Evolutionary conservation across 768 basidiomycete species (phyloP).

Genomic region (Gloeophyllum trabeum): DNA sequence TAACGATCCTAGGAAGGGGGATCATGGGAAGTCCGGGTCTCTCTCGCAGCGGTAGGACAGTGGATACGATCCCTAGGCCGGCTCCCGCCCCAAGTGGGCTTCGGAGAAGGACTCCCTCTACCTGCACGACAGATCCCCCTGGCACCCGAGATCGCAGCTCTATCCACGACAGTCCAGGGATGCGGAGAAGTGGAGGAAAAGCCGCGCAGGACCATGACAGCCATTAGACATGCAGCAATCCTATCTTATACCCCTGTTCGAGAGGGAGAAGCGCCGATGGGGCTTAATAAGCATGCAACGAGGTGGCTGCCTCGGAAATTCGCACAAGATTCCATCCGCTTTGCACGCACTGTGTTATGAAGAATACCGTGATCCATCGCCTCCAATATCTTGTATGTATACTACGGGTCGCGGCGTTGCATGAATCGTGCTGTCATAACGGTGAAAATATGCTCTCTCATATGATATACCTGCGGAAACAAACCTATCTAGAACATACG

Average conservation of each 20-base stretch:
- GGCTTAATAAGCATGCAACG: conserved; percentile 17
- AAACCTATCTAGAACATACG: no score
- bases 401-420: no score
- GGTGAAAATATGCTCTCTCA: no score
- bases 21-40: conserved; percentile 49
- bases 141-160: conserved; percentile 23
- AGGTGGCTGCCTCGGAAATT: no score
- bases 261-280: conserved; percentile 25
- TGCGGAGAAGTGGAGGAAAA: neutral
- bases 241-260: conserved; percentile 30
- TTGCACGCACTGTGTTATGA: no score
- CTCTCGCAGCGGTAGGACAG: conserved; percentile 41
- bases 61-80: conserved; percentile 47
- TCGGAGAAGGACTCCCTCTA: conserved; percentile 26
- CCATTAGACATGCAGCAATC: conserved; percentile 33
- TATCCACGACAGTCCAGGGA: conserved; percentile 19
- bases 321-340: no score
- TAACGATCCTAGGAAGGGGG: conserved; percentile 37
- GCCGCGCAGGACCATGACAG: conserved; percentile 20
- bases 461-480: no score
- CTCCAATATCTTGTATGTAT: no score
- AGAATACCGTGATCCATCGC: no score
- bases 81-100: conserved; percentile 26
- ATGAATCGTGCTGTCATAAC: no score
- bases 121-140: conserved; percentile 22